Percentiles rank a stretch among this genome's conserved stretches.
phyloP scores from a whole-genome alignment of 257 asterid genomes.

The Eucommia ulmoides region DNA sequence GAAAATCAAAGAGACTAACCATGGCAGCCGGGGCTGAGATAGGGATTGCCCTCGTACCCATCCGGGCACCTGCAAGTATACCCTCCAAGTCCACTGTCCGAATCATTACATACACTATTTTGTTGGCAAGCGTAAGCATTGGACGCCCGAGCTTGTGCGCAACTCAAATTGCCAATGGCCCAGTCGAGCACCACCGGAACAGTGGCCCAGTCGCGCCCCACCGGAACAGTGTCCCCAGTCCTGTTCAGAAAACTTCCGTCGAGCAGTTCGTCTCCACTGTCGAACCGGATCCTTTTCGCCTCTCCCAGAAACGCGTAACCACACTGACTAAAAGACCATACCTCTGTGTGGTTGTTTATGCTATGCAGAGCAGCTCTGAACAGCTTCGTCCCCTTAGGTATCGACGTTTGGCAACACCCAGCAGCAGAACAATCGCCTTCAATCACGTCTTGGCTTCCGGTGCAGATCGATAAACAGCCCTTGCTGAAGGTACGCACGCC shows the following conservation, averaged over 20 bases:
- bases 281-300: conserved; percentile 5
- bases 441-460: neutral
- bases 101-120: conserved; percentile 8
- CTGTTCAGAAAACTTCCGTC: neutral
- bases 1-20: too few species aligned
- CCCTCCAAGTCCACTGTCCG: conserved; percentile 4
- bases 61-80: conserved; percentile 10
- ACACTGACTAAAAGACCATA: conserved; percentile 6
- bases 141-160: conserved; percentile 1
- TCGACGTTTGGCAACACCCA: conserved; percentile 12
- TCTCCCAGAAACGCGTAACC: conserved; percentile 14
- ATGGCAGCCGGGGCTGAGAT: too few species aligned
- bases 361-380: neutral
- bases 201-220: too few species aligned
- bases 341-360: neutral
- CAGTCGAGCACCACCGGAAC: too few species aligned
- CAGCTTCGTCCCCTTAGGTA: conserved; percentile 7
- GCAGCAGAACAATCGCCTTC: conserved; percentile 7
- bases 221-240: neutral
- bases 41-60: too few species aligned
- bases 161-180: too few species aligned
- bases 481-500: neutral
- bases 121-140: conserved; percentile 7
- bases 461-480: conserved; percentile 6
- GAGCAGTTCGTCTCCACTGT: neutral